phyloP scores from a whole-genome alignment of 345 rosid species.

The Hypericum perforatum region DNA sequence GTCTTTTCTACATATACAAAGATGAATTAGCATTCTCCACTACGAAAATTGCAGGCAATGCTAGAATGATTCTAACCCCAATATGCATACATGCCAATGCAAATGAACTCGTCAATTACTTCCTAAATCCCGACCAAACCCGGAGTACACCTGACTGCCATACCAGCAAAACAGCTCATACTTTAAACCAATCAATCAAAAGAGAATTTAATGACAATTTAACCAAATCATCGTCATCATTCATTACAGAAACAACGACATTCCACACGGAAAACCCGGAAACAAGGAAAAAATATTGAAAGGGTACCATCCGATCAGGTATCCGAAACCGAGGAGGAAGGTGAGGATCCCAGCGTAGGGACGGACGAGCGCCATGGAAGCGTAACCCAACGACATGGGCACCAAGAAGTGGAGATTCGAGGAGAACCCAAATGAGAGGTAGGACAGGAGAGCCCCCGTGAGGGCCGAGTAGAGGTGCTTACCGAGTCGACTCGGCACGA shows the following conservation, averaged over 20 bases:
- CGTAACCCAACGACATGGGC: conserved; percentile 67
- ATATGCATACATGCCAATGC: no score
- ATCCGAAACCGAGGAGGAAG: conserved; percentile 62
- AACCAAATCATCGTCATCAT: no score
- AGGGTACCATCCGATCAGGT: conserved; percentile 82
- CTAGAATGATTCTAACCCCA: no score
- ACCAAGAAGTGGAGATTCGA: conserved; percentile 87
- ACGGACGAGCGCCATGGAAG: conserved; percentile 62
- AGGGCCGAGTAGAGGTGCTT: conserved; percentile 60
- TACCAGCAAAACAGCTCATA: no score
- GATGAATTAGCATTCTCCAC: no score
- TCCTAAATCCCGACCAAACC: no score
- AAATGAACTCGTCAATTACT: no score
- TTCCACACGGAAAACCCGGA: background rate
- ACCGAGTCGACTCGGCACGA: conserved; percentile 50
- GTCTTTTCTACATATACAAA: no score
- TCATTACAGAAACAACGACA: background rate
- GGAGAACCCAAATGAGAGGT: conserved; percentile 73
- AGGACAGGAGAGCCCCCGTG: conserved; percentile 64
- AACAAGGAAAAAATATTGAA: background rate
- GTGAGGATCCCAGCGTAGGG: conserved; percentile 61
- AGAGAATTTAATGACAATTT: no score
- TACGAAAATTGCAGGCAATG: no score
- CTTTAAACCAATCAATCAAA: no score
- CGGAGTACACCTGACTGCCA: no score